Conservation (phyloP, 805 yeast species). For the Candida montana region DNA sequence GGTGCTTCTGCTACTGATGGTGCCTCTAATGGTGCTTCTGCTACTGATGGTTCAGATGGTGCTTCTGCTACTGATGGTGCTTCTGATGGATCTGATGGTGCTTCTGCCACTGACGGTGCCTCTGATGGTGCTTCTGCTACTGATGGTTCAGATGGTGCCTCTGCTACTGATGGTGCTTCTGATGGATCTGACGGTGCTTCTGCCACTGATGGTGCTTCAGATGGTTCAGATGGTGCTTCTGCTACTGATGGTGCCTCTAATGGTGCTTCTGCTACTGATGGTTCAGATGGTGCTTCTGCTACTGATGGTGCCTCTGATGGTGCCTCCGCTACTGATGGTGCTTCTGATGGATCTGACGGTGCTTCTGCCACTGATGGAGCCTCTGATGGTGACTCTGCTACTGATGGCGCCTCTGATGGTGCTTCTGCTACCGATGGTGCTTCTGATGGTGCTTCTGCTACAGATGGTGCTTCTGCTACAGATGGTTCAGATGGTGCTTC, state of each 20-base stretch:
- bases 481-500: background rate
- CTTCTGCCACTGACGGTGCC: background rate
- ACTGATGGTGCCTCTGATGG: background rate
- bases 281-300: background rate
- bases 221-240: background rate
- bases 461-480: background rate
- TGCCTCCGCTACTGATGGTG: background rate
- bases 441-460: background rate
- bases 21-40: background rate
- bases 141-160: background rate
- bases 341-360: background rate
- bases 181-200: background rate
- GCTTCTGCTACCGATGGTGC: background rate
- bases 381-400: background rate
- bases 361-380: background rate
- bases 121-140: background rate
- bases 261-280: background rate
- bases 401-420: background rate
- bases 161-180: background rate
- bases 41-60: background rate
- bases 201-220: background rate
- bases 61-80: background rate
- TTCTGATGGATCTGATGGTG: too few species aligned
- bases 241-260: background rate
- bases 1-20: background rate